Conservation (phyloP, 2,329 filamentous ascomycete species). For the Penicillium sumatraense region DNA sequence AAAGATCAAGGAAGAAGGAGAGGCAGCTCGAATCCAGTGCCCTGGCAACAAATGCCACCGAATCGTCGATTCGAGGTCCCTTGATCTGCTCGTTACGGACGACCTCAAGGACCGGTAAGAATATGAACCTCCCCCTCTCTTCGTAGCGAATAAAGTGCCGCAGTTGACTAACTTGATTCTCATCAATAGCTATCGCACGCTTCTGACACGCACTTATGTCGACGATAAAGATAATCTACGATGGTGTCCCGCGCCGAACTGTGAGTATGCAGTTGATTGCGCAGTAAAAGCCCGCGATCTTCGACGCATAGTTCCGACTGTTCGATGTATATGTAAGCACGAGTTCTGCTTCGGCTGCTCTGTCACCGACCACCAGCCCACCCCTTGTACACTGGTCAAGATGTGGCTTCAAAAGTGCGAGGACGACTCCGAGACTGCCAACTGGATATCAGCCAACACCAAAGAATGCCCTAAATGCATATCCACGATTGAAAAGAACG, state of each 20-base stretch:
- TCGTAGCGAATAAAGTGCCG: not conserved
- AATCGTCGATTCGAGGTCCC: conserved; percentile 86
- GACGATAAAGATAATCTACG: conserved; percentile 95
- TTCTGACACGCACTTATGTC: conserved; percentile 92
- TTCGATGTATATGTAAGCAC: conserved; percentile 81
- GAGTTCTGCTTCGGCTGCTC: conserved; percentile 96
- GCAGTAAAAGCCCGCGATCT: conserved; percentile 85
- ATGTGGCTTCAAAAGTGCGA: conserved; percentile 98
- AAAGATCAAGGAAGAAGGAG: conserved; percentile 94
- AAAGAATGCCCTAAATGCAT: conserved; percentile 97
- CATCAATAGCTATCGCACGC: conserved; percentile 70
- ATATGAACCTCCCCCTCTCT: conserved; percentile 12
- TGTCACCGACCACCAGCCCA: conserved; percentile 86
- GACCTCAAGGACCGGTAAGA: conserved; percentile 61
- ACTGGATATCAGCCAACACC: conserved; percentile 99
- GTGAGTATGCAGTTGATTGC: conserved; percentile 90
- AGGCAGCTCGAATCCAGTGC: conserved; percentile 93
- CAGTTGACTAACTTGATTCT: conserved; percentile 15
- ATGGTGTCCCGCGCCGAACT: conserved; percentile 99
- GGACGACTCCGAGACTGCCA: conserved; percentile 96
- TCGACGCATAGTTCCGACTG: conserved; percentile 82
- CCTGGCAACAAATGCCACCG: conserved; percentile 84
- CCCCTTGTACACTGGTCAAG: conserved; percentile 89
- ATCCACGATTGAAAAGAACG: conserved; percentile 98
- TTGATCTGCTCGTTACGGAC: conserved; percentile 72